Evolutionary conservation across 768 basidiomycete genomes (phyloP).

Genomic region (Agaricus subrufescens): DNA sequence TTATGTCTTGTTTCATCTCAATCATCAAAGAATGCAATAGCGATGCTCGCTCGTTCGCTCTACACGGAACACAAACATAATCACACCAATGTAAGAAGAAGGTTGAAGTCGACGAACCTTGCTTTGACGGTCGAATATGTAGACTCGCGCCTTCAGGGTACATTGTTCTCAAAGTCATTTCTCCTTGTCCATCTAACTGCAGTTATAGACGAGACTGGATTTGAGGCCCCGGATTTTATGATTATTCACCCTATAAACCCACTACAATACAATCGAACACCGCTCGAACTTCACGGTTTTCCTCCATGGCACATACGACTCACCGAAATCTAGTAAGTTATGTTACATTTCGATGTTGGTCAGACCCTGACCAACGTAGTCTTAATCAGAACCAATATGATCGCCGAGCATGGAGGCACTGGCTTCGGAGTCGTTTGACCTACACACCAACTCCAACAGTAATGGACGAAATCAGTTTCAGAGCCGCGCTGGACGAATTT

Average conservation of each 20-base stretch:
- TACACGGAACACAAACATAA: slow-evolving; percentile 25
- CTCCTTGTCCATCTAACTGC: slow-evolving; percentile 2
- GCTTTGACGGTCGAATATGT: slow-evolving; percentile 41
- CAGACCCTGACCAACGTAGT: slow-evolving; percentile 16
- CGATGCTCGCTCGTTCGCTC: slow-evolving; percentile 45
- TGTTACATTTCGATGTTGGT: slow-evolving; percentile 1
- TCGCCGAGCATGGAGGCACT: slow-evolving; percentile 6
- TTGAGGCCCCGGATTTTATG: slow-evolving; percentile 72
- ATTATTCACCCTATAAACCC: slow-evolving; percentile 60
- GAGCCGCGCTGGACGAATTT: slow-evolving; percentile 71
- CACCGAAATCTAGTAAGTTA: slow-evolving; percentile 71
- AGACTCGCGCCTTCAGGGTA: slow-evolving; percentile 57
- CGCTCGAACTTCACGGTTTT: slow-evolving; percentile 68
- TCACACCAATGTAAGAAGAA: slow-evolving; percentile 14
- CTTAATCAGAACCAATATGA: slow-evolving; percentile 18
- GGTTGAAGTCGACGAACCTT: slow-evolving; percentile 21
- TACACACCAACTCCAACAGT: slow-evolving; percentile 15
- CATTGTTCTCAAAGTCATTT: slow-evolving; percentile 11
- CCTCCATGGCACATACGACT: slow-evolving; percentile 85
- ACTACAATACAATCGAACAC: slow-evolving; percentile 28
- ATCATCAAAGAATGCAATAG: slow-evolving; percentile 64
- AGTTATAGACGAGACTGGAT: slow-evolving; percentile 40
- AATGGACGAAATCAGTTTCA: slow-evolving; percentile 54
- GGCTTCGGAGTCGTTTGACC: slow-evolving; percentile 4
- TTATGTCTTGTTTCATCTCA: slow-evolving; percentile 54